Percentiles rank a stretch among this genome's conserved stretches.
These are phyloP conservation scores for Nannochloropsis salina DNA, from an alignment of 108 stramenopile species.

Conservation along the genomic window DNA sequence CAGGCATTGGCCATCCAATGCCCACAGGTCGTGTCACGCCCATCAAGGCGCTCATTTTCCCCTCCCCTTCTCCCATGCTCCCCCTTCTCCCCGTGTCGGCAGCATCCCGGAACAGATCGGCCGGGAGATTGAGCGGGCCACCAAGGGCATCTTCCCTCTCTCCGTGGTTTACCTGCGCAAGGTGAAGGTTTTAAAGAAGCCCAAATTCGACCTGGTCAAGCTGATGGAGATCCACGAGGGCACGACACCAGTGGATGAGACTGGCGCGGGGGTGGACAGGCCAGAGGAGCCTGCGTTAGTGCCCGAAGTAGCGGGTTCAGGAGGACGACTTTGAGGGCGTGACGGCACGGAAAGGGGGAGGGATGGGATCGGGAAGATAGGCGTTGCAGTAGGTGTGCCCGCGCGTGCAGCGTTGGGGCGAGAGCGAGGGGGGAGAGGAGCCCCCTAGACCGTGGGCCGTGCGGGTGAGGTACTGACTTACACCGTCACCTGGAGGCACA, in stretches of 20 bases:
- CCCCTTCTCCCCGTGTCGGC: slow-evolving; percentile 24
- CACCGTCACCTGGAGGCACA: too few relatives aligned
- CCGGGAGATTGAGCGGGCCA: slow-evolving; percentile 78
- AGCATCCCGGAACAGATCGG: slow-evolving; percentile 83
- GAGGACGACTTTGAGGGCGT: not conserved
- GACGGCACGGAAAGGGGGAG: not conserved
- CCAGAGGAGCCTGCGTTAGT: slow-evolving; percentile 11
- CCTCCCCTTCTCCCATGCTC: not conserved
- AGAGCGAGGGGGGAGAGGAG: too few relatives aligned
- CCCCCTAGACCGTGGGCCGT: too few relatives aligned
- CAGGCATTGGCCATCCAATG: not conserved
- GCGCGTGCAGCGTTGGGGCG: too few relatives aligned
- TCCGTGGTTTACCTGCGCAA: slow-evolving; percentile 99
- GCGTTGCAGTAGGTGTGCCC: too few relatives aligned
- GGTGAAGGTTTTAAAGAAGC: slow-evolving; percentile 99
- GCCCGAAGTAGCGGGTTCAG: not conserved
- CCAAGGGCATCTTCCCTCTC: slow-evolving; percentile 87
- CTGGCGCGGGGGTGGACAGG: slow-evolving; percentile 35
- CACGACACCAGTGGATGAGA: slow-evolving; percentile 59
- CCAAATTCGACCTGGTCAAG: slow-evolving; percentile 97
- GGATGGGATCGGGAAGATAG: not conserved
- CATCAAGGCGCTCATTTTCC: not conserved
- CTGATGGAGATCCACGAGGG: slow-evolving; percentile 99
- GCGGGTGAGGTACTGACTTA: too few relatives aligned
- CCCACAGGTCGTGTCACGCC: not conserved